Evolutionary conservation across 805 yeast species (phyloP).

Genomic region (Yarrowia osloensis): DNA sequence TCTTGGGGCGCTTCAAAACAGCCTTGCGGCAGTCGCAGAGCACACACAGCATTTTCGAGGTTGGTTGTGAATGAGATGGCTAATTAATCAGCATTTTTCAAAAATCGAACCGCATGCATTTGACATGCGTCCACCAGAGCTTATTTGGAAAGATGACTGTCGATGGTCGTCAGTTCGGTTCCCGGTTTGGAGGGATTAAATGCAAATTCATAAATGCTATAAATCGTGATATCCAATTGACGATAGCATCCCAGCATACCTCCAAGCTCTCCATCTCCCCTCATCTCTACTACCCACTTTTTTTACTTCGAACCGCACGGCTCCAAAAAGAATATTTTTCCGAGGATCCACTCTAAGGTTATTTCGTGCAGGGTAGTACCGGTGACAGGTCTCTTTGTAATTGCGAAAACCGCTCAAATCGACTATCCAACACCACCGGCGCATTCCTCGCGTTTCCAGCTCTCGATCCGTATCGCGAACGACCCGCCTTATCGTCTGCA

Average conservation of each 20-base stretch:
- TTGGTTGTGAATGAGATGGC: background rate
- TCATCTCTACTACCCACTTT: background rate
- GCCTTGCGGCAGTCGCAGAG: conserved; percentile 82
- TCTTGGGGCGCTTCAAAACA: conserved; percentile 87
- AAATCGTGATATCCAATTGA: too few species aligned
- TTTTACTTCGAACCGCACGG: too few species aligned
- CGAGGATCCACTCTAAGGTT: background rate
- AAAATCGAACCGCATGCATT: background rate
- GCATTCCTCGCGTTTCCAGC: background rate
- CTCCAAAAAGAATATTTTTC: too few species aligned
- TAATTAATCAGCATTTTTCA: background rate
- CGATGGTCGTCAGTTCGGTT: background rate
- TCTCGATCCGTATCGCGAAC: background rate
- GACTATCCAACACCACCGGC: background rate
- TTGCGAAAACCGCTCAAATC: background rate
- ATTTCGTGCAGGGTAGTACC: background rate
- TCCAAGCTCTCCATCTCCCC: background rate
- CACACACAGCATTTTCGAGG: conserved; percentile 58
- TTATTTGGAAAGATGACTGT: background rate
- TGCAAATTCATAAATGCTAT: too few species aligned
- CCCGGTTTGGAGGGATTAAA: background rate
- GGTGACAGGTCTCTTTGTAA: background rate
- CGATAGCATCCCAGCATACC: too few species aligned
- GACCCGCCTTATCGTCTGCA: background rate
- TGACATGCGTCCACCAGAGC: background rate